Evolutionary conservation across 768 basidiomycete species (phyloP).

Genomic region (Collybia nuda): DNA sequence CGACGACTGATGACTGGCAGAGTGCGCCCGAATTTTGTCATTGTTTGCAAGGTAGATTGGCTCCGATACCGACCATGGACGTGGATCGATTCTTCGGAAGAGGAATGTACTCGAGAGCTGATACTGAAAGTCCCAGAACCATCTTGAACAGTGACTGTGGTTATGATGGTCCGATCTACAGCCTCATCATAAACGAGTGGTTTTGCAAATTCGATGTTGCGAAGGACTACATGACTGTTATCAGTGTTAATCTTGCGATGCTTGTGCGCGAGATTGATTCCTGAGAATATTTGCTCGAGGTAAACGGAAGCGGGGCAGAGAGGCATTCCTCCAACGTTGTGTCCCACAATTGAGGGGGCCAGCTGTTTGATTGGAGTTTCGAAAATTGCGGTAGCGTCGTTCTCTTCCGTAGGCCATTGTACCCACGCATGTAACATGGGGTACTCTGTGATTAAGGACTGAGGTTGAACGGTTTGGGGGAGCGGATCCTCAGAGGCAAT

Average conservation of each 20-base stretch:
- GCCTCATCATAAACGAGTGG: conserved; percentile 49
- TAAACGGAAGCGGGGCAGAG: conserved; percentile 72
- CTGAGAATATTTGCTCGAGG: conserved; percentile 53
- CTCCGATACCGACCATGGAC: conserved; percentile 46
- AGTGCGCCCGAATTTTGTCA: conserved; percentile 35
- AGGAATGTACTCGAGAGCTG: conserved; percentile 33
- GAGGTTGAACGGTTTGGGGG: neutral
- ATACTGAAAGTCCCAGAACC: conserved; percentile 46
- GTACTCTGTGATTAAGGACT: conserved; percentile 19
- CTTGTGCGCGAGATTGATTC: conserved; percentile 34
- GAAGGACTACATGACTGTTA: conserved; percentile 39
- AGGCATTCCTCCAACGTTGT: conserved; percentile 52
- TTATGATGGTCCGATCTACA: conserved; percentile 31
- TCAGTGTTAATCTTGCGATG: conserved; percentile 22
- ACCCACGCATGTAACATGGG: conserved; percentile 39
- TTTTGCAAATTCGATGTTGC: conserved; percentile 45
- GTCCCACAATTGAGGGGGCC: conserved; percentile 48
- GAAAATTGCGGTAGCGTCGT: conserved; percentile 43
- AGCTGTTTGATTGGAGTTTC: conserved; percentile 50
- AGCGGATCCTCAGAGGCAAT: neutral
- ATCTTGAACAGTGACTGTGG: conserved; percentile 34
- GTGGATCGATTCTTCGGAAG: conserved; percentile 35
- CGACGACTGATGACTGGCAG: conserved; percentile 33
- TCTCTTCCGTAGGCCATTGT: conserved; percentile 38
- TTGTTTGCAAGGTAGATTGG: conserved; percentile 26